Percentiles rank a stretch among this genome's conserved stretches.
Evolutionary conservation across 192 early-diverging fungal species (phyloP).

Genomic region (Entrophospora sp.): DNA sequence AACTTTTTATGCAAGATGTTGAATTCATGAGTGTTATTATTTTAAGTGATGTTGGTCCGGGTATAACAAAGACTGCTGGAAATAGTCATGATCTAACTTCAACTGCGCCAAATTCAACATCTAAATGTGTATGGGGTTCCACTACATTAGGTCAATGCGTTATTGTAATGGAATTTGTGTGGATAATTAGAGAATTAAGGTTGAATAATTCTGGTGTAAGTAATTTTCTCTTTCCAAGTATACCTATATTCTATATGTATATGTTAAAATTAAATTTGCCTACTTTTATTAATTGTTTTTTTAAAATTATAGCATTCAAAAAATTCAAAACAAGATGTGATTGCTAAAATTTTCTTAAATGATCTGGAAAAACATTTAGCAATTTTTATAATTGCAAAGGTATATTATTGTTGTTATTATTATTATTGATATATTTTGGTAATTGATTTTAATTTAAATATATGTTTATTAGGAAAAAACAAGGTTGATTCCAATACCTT

Average conservation of each 20-base stretch:
- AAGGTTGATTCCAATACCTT: slow-evolving; percentile 36
- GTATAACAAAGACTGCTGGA: neutral
- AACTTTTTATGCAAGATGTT: slow-evolving; percentile 46
- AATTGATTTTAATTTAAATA: no score
- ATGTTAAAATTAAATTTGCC: no score
- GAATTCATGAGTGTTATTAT: slow-evolving; percentile 48
- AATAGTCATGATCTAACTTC: neutral
- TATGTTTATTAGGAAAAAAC: slow-evolving; percentile 31
- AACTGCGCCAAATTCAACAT: neutral
- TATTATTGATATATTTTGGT: slow-evolving; percentile 1
- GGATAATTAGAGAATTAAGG: slow-evolving; percentile 32
- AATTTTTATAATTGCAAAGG: slow-evolving; percentile 37
- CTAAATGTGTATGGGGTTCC: slow-evolving; percentile 31
- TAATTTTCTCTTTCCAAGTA: no score
- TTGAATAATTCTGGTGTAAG: no score
- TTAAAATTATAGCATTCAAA: slow-evolving; percentile 1
- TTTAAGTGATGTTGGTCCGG: slow-evolving; percentile 40
- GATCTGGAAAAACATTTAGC: slow-evolving; percentile 44
- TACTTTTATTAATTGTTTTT: neutral
- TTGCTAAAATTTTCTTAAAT: slow-evolving; percentile 48
- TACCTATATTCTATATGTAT: no score
- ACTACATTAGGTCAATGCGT: slow-evolving; percentile 47
- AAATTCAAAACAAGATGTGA: slow-evolving; percentile 35
- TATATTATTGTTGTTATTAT: neutral
- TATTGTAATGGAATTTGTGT: slow-evolving; percentile 41